phyloP scores from a whole-genome alignment of 371 early-diverging fungal species.

The Caulochytrium protostelioides region DNA sequence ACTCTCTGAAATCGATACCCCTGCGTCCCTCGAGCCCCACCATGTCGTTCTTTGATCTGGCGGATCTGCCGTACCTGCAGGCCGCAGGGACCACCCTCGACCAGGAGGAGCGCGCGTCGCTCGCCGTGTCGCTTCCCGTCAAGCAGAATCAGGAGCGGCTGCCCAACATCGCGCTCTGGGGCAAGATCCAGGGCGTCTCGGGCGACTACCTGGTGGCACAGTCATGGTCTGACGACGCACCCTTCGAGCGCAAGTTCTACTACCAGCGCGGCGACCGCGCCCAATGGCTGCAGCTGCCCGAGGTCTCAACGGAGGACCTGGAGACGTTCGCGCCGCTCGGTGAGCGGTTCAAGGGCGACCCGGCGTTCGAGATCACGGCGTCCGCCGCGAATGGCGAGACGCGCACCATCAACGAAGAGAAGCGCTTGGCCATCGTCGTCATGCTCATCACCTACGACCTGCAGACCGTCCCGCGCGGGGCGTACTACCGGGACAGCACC shows the following conservation, averaged over 20 bases:
- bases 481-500: conserved; percentile 18
- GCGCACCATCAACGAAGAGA: conserved; percentile 18
- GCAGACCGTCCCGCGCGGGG: conserved; percentile 24
- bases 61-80: too few relatives aligned
- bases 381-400: conserved; percentile 1
- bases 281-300: conserved; percentile 26
- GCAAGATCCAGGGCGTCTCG: conserved; percentile 23
- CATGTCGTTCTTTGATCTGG: too few relatives aligned
- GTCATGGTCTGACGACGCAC: conserved; percentile 6
- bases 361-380: conserved; percentile 18
- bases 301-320: conserved; percentile 17
- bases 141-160: conserved; percentile 18
- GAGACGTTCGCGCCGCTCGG: conserved; percentile 8
- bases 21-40: too few relatives aligned
- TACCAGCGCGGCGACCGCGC: conserved; percentile 20
- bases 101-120: conserved; percentile 20
- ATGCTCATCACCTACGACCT: conserved; percentile 19
- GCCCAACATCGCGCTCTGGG: conserved; percentile 18
- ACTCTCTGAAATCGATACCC: too few relatives aligned
- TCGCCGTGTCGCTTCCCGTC: conserved; percentile 16
- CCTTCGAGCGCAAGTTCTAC: conserved; percentile 20
- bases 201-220: conserved; percentile 24
- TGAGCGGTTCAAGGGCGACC: conserved; percentile 22
- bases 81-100: conserved; percentile 26
- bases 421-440: conserved; percentile 17